A percentile compares a stretch with the other conserved stretches of the same genome.
Evolutionary conservation across 2,329 filamentous ascomycete genomes (phyloP).

Genomic region (Polychaeton citri): DNA sequence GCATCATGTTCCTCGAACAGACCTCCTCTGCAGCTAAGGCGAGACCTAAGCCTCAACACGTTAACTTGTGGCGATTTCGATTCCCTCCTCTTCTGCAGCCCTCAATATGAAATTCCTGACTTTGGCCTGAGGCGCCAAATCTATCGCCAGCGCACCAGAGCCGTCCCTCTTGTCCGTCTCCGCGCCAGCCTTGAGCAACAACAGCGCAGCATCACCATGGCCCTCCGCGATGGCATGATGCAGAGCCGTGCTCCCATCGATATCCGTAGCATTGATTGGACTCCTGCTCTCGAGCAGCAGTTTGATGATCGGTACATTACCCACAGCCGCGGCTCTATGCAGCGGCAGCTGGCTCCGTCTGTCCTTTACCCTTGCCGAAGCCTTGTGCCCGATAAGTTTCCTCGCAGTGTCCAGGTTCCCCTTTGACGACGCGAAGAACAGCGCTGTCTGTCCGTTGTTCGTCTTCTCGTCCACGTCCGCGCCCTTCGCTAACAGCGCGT

Average conservation of each 20-base stretch:
- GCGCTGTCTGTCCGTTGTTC: conserved; percentile 61
- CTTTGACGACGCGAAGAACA: conserved; percentile 89
- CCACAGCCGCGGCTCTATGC: conserved; percentile 81
- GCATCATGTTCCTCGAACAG: too few species aligned
- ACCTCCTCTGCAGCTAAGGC: too few species aligned
- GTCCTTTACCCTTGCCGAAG: conserved; percentile 69
- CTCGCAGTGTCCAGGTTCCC: conserved; percentile 70
- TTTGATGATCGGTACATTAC: conserved; percentile 75
- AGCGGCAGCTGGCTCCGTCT: conserved; percentile 78
- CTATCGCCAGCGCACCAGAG: conserved; percentile 59
- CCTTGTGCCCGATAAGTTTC: conserved; percentile 61
- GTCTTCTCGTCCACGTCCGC: conserved; percentile 65
- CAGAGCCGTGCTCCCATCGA: conserved; percentile 71
- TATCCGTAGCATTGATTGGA: conserved; percentile 72
- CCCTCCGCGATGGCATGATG: conserved; percentile 74
- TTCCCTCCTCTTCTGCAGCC: conserved; percentile 71
- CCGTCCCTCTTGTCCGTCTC: conserved; percentile 64
- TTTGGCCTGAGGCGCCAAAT: conserved; percentile 76
- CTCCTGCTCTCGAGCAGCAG: conserved; percentile 64
- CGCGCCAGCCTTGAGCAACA: conserved; percentile 71
- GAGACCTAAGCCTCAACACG: neutral
- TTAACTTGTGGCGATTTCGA: conserved; percentile 37
- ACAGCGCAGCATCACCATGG: conserved; percentile 67
- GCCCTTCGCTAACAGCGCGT: conserved; percentile 53
- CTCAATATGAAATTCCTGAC: conserved; percentile 64